Base-by-base conservation (phyloP, 495 filamentous ascomycete species). In the Aspergillus bertholletiae region DNA sequence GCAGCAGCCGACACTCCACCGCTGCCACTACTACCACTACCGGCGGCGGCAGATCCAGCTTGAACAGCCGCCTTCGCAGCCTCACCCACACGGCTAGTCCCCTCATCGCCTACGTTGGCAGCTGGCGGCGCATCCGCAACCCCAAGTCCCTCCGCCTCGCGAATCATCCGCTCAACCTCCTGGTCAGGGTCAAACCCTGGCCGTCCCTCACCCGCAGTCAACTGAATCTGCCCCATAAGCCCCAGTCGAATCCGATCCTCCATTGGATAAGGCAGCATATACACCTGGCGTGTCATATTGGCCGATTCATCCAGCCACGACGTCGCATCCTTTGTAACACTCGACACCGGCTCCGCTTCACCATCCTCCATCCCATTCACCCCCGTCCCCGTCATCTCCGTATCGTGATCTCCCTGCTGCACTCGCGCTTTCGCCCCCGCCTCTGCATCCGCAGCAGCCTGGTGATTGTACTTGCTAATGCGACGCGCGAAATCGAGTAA, bases 221-320 rank as follows among this genome's bases (percentile, higher is more conserved):
- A 59, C 52, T 78, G 72, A 17, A 77, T 64, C 54, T 75, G 73
- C 5, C 72, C 75, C 74, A 79, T 77, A 23, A 77, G 32, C 1
- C 75, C 75, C 66, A 73, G 63, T n/a, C 75, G 71, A 48, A 79
- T 77, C 35, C 74, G 69, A 37, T 79, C 75, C 55, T 77, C 74
- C 61, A 68, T 73, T 26, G 75, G 75, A 51, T 76, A 79, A 37
- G 74, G 73, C 22, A 76, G 52, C 71, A 77, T 74, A 52, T 75
- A 76, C 6, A 64, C 69, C 58, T 75, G 64, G n/a, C 74, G 69
- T 17, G 71, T 69, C 59, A 71, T 57, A 35, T 73, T 67, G 12
- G 75, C 74, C 28, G 72, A 74, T 39, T 76, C 68, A 17, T 79
- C 73, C 40, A 79, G 62, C 75, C 75, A 79, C 30, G 61, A 65